Evolutionary conservation across 208 protist genomes (phyloP).

Genomic region (Sergeia podlipaevii): DNA sequence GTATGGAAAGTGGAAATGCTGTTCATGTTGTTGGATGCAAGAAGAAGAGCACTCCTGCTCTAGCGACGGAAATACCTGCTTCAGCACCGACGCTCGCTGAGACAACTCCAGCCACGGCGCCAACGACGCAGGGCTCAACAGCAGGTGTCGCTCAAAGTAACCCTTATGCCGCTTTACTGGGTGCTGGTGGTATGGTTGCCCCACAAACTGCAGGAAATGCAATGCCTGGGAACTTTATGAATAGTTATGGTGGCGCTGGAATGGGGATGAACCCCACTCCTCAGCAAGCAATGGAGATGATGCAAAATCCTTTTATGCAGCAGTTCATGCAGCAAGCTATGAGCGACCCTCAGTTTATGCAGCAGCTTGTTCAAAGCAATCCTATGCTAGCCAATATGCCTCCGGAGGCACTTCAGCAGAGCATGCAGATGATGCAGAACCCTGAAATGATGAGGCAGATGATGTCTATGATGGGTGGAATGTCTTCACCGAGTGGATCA

Average conservation of each 20-base stretch:
- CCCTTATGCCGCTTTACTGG: constrained; percentile 68
- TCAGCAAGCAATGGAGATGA: constrained; percentile 34
- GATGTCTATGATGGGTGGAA: constrained; percentile 30
- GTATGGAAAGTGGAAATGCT: constrained; percentile 73
- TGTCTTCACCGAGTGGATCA: too few relatives aligned
- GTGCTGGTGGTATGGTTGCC: constrained; percentile 22
- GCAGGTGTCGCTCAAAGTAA: constrained; percentile 36
- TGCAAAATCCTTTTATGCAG: constrained; percentile 64
- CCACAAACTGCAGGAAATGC: constrained; percentile 1
- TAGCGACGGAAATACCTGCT: background rate
- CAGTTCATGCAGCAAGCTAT: constrained; percentile 58
- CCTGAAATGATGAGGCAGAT: constrained; percentile 20
- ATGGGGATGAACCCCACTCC: constrained; percentile 11
- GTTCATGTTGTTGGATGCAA: constrained; percentile 85
- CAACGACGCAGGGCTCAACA: background rate
- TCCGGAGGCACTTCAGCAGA: constrained; percentile 37
- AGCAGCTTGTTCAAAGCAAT: constrained; percentile 52
- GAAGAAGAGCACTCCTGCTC: constrained; percentile 19
- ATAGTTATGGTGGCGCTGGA: constrained; percentile 18
- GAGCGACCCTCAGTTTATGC: constrained; percentile 59
- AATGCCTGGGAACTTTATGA: constrained; percentile 11
- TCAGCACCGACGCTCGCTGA: constrained; percentile 5
- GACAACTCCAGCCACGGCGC: background rate
- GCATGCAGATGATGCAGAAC: constrained; percentile 63
- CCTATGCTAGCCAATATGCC: constrained; percentile 32